These are phyloP conservation scores for Euphorbia celastroides DNA, from an alignment of 441 rosid species.

Conservation along the genomic window DNA sequence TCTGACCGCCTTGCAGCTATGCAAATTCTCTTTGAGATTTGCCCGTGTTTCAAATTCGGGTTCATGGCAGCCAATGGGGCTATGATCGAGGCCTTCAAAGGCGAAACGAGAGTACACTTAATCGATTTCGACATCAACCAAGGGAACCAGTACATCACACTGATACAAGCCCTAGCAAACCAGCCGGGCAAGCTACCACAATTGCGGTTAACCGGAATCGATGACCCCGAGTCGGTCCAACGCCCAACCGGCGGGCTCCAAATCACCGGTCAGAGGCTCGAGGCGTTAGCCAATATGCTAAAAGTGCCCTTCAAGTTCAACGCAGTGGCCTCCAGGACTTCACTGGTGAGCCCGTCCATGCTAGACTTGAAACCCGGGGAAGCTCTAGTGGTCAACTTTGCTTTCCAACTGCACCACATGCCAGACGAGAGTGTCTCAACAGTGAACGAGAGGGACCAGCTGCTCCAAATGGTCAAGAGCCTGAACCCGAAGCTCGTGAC, in stretches of 20 bases:
- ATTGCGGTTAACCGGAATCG: slow-evolving; percentile 84
- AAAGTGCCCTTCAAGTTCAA: slow-evolving; percentile 67
- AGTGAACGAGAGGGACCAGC: slow-evolving; percentile 83
- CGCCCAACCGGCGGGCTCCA: slow-evolving; percentile 71
- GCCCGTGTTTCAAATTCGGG: slow-evolving; percentile 97
- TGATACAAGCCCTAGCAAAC: slow-evolving; percentile 63
- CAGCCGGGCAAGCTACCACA: slow-evolving; percentile 46
- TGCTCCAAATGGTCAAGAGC: slow-evolving; percentile 85
- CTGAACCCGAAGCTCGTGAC: slow-evolving; percentile 89
- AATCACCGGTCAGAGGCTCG: slow-evolving; percentile 80
- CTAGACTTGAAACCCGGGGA: slow-evolving; percentile 61
- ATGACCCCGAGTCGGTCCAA: slow-evolving; percentile 95
- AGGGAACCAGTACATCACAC: slow-evolving; percentile 88
- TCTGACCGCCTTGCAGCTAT: slow-evolving; percentile 94
- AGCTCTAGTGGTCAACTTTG: slow-evolving; percentile 78
- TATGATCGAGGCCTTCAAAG: slow-evolving; percentile 71
- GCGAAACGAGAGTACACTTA: slow-evolving; percentile 76
- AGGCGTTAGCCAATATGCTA: slow-evolving; percentile 57
- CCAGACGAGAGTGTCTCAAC: slow-evolving; percentile 98
- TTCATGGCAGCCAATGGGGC: slow-evolving; percentile 90
- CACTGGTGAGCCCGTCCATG: slow-evolving; percentile 66
- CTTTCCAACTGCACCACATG: slow-evolving; percentile 99
- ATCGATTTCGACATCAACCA: slow-evolving; percentile 93
- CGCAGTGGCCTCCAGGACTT: slow-evolving; percentile 67
- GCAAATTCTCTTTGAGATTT: slow-evolving; percentile 96